A percentile compares a stretch with the other conserved stretches of the same genome.
Evolutionary conservation across 257 asterid species (phyloP).

Genomic region (Dorcoceras hygrometricum): DNA sequence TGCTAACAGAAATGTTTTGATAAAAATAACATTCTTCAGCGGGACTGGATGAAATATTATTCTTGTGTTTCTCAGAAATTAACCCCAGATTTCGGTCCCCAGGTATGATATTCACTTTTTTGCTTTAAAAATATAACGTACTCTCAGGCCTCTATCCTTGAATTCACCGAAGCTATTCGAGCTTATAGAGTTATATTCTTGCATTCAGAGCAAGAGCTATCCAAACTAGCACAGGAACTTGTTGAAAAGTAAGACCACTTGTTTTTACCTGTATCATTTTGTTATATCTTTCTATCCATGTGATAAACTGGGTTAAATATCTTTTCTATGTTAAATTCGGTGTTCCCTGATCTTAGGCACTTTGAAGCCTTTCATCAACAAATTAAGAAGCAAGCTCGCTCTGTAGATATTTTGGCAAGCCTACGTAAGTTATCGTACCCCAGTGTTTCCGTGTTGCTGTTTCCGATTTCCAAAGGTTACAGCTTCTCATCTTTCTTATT

Average conservation of each 20-base stretch:
- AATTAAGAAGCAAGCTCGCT: slow-evolving; percentile 51
- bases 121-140: slow-evolving; percentile 17
- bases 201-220: slow-evolving; percentile 83
- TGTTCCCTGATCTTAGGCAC: slow-evolving; percentile 52
- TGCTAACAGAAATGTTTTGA: neutral
- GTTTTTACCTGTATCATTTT: slow-evolving; percentile 21
- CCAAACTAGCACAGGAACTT: slow-evolving; percentile 74
- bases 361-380: slow-evolving; percentile 71
- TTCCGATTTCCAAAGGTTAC: slow-evolving; percentile 2
- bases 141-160: slow-evolving; percentile 79
- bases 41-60: slow-evolving; percentile 12
- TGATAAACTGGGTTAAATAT: slow-evolving; percentile 2
- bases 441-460: slow-evolving; percentile 3
- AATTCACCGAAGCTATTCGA: slow-evolving; percentile 91
- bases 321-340: slow-evolving; percentile 14
- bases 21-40: slow-evolving; percentile 8
- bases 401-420: slow-evolving; percentile 60
- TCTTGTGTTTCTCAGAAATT: slow-evolving; percentile 6
- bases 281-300: slow-evolving; percentile 16
- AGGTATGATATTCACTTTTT: slow-evolving; percentile 5
- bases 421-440: slow-evolving; percentile 60
- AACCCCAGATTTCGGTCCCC: slow-evolving; percentile 2
- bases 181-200: slow-evolving; percentile 90
- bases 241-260: slow-evolving; percentile 54
- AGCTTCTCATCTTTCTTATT: slow-evolving; percentile 17